Evolutionary conservation across 495 filamentous ascomycete genomes (phyloP).

Genomic region (Hyaloscypha hepaticicola): DNA sequence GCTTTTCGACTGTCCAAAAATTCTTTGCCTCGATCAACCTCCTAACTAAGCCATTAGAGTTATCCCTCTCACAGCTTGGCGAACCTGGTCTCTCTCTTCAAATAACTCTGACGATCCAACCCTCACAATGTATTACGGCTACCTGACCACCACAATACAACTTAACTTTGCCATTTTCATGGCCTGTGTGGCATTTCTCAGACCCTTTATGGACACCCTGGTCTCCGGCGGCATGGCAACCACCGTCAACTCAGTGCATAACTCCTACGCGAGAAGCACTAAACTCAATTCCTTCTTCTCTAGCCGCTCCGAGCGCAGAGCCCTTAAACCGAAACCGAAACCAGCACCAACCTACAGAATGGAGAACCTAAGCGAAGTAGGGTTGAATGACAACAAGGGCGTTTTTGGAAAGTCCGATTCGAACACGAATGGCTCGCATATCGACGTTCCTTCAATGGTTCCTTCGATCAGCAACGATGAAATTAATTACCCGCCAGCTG

Average conservation of each 20-base stretch:
- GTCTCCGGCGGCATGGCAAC: conserved; percentile 9
- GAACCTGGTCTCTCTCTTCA: conserved; percentile 6
- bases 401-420: conserved; percentile 1
- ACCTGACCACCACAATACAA: conserved; percentile 13
- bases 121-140: background rate
- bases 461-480: conserved; percentile 5
- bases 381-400: conserved; percentile 1
- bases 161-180: conserved; percentile 20
- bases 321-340: background rate
- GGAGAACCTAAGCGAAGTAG: conserved; percentile 4
- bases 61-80: conserved; percentile 4
- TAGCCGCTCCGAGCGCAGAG: background rate
- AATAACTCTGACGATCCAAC: conserved; percentile 16
- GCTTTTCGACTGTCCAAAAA: background rate
- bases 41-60: conserved; percentile 2
- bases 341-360: background rate
- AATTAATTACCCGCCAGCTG: background rate
- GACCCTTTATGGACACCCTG: conserved; percentile 21
- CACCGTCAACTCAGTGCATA: background rate
- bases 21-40: background rate
- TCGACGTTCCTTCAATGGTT: background rate
- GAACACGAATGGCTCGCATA: background rate
- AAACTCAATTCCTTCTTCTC: conserved; percentile 7
- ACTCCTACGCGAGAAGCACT: background rate
- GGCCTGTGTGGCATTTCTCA: conserved; percentile 24